Evolutionary conservation across 805 yeast species (phyloP).

Genomic region (Saccharomyces jurei): DNA sequence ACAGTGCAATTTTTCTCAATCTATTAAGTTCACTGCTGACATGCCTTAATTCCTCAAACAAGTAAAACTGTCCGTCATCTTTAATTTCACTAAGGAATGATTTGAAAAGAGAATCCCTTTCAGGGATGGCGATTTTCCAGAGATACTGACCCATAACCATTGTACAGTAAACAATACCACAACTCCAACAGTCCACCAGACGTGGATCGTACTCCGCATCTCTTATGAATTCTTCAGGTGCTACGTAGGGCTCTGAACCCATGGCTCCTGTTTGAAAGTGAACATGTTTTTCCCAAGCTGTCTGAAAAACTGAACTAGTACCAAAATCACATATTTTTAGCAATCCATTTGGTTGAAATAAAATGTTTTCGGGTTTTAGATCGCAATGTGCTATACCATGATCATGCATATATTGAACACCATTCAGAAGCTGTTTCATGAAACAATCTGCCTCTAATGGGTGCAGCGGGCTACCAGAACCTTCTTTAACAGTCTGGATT

Average conservation of each 20-base stretch:
- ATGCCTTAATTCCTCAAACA: conserved; percentile 46
- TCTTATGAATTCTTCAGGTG: conserved; percentile 73
- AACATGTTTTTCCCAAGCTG: conserved; percentile 77
- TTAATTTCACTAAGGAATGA: conserved; percentile 42
- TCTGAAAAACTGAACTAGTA: conserved; percentile 80
- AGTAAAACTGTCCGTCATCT: conserved; percentile 34
- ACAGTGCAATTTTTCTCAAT: conserved; percentile 41
- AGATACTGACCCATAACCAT: conserved; percentile 84
- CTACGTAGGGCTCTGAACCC: conserved; percentile 86
- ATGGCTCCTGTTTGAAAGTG: conserved; percentile 64
- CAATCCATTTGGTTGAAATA: conserved; percentile 59
- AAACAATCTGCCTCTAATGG: conserved; percentile 78
- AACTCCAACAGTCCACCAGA: conserved; percentile 81
- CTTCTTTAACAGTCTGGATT: conserved; percentile 18
- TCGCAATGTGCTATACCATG: conserved; percentile 95
- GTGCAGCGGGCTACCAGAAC: conserved; percentile 44
- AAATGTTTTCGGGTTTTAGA: conserved; percentile 77
- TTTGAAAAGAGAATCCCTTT: conserved; percentile 40
- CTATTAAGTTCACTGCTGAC: conserved; percentile 34
- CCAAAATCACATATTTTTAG: conserved; percentile 81
- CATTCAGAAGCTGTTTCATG: conserved; percentile 76
- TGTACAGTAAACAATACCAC: conserved; percentile 69
- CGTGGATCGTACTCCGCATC: conserved; percentile 62
- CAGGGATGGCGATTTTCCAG: conserved; percentile 72
- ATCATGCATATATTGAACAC: conserved; percentile 76